Base-by-base conservation (phyloP, 352 stramenopile genomes). In the Phytopythium mirpurense region DNA sequence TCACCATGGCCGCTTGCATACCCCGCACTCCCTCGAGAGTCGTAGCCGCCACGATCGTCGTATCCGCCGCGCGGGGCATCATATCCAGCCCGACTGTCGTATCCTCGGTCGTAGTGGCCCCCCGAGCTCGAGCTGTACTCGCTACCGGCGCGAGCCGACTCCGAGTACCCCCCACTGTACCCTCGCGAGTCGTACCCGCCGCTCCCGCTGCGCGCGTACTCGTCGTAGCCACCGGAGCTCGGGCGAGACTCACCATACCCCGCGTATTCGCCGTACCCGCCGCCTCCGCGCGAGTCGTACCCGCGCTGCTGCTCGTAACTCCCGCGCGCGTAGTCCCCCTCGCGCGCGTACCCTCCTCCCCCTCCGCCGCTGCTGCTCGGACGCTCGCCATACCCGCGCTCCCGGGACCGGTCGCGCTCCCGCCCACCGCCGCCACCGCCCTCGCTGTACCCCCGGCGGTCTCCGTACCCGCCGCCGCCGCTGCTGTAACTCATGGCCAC, bases 401-500 rank as follows among this genome's bases (percentile, higher is more conserved):
- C 46, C 27, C 46, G 46, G 29, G 46, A 52, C 43, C 43, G 43
- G 19, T 50, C 43, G 46, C 46, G 46, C 18, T 38, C 43, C 27
- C 50, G 38, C 14, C 59, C 45, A 8, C 59, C 45, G 9, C 34
- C 51, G 23, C 51, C 41, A 19, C 51, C 51, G 32, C 40, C 26
- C 40, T 50, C 45, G 46, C 38, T 24, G 46, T 64, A 59, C 6
- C 51, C 36, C 23, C 59, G 41, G n/a, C 44, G 41, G 44, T 78
- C 62, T 50, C 67, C 59, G 31, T 60, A 54, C n/a, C 52, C 53
- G 3, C 56, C 56, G 46, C 52, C 57, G 27, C 52, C 57, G 27
- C 60, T 53, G 41, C 60, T 57, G 54, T 82, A 83, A 41, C 75
- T 86, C 75, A 86, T 86, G 49, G 5, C 34, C 35, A 19, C 56